A percentile compares a stretch with the other conserved stretches of the same genome.
Conservation (phyloP, 257 asterid species). For the Paulownia fortunei region DNA sequence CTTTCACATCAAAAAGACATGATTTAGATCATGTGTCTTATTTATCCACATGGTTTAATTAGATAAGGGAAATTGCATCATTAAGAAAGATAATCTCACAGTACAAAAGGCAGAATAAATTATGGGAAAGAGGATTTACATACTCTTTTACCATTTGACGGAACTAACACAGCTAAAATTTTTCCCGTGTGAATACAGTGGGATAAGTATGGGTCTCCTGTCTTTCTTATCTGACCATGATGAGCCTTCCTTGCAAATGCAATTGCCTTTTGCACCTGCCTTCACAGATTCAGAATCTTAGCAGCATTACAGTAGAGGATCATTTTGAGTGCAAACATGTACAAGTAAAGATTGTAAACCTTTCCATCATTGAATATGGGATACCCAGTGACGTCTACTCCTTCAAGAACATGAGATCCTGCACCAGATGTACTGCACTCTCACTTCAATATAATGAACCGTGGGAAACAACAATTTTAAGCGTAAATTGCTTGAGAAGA, state of each 20-base stretch:
- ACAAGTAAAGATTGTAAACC: conserved; percentile 72
- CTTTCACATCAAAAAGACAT: conserved; percentile 10
- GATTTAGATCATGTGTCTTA: conserved; percentile 5
- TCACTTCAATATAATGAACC: conserved; percentile 30
- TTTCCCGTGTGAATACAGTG: conserved; percentile 97
- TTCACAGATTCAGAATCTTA: conserved; percentile 65
- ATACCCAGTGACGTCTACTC: conserved; percentile 91
- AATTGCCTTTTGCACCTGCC: conserved; percentile 99
- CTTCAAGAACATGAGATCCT: conserved; percentile 85
- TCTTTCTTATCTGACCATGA: conserved; percentile 86
- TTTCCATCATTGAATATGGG: conserved; percentile 79
- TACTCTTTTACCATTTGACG: conserved; percentile 85
- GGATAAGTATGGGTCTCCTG: conserved; percentile 95
- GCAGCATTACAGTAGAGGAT: conserved; percentile 38
- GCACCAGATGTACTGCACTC: conserved; percentile 40
- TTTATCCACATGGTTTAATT: conserved; percentile 9
- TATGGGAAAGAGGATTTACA: conserved; percentile 29
- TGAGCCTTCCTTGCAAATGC: conserved; percentile 93
- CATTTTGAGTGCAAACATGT: conserved; percentile 30
- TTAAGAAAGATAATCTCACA: conserved; percentile 19
- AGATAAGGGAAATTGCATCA: background rate
- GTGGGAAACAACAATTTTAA: conserved; percentile 3
- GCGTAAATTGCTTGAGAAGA: background rate
- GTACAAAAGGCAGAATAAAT: conserved; percentile 12
- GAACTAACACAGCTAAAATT: conserved; percentile 81